Evolutionary conservation across 2,329 filamentous ascomycete species (phyloP), one percentile per base, ranked within the genome.

Genomic region (Sporothrix dimorphospora): DNA sequence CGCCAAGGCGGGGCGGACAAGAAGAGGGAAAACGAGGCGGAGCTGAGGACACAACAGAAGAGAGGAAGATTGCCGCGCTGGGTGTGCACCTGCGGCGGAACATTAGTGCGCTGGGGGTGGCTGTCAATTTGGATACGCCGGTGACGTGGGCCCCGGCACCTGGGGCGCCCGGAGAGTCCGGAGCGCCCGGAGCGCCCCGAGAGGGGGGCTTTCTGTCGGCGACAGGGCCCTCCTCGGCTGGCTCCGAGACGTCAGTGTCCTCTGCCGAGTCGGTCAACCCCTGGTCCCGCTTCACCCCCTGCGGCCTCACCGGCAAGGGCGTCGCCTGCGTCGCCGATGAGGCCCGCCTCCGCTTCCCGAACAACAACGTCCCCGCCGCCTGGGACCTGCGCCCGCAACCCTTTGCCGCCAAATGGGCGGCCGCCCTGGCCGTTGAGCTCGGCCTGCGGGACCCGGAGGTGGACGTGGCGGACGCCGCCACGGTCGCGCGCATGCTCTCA

Each of bases 31-130:
- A n/a, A 2, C 30, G 19, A 19, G 21, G 21, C n/a, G 19, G 16
- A 30, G 30, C 42, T 19, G 65, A 8, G 3, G 24, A 16, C n/a
- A 30, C 12, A 12, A 42, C 51, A 0, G 78, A 79, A 0, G 82
- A 85, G 72, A 85, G 86, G 77, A 99, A 98, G 84, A 94, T 99
- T 76, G 93, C 94, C 0, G 94, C 94, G 0, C 84, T 98, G 55
- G 96, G 96, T 0, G 93, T 99, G n/a, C 94, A 98, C 82, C 87
- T 98, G 74, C 85, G 94, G 16, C 85, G 95, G 61, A 90, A 97
- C 81, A 87, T 98, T 49, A 94, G 91, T 30, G 93, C 91, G 73
- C 92, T 97, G 80, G 96, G 96, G 7, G 86, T 97, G 45, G 94
- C 93, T 2, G 79, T 98, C 79, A 93, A 97, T 84, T 82, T 94